Conservation (phyloP, 768 basidiomycete genomes). For the Galerina marginata region DNA sequence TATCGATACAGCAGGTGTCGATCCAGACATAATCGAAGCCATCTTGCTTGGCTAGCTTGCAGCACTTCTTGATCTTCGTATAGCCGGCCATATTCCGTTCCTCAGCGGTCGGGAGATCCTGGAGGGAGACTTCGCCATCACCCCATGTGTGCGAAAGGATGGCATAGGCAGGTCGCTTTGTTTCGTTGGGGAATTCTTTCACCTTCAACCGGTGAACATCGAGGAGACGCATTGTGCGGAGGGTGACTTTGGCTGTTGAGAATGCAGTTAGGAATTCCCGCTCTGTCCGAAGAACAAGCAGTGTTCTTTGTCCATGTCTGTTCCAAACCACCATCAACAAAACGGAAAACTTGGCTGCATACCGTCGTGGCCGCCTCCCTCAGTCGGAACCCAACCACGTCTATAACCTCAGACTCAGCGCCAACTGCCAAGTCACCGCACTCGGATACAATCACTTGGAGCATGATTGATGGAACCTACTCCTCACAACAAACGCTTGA, state of each 20-base stretch:
- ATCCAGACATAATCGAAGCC: constrained; percentile 13
- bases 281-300: too few relatives aligned
- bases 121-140: constrained; percentile 13
- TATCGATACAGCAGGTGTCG: constrained; percentile 21
- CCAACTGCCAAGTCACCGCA: too few relatives aligned
- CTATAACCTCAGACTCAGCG: too few relatives aligned
- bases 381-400: too few relatives aligned
- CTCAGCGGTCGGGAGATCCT: neutral
- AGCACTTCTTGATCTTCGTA: constrained; percentile 13
- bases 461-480: too few relatives aligned
- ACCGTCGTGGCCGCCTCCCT: too few relatives aligned
- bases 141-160: constrained; percentile 23
- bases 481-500: too few relatives aligned
- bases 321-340: too few relatives aligned
- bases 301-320: too few relatives aligned
- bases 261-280: too few relatives aligned
- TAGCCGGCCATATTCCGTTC: constrained; percentile 1
- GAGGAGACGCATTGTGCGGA: neutral
- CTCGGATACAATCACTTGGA: too few relatives aligned
- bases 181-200: neutral
- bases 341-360: too few relatives aligned
- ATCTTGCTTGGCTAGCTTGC: constrained; percentile 4
- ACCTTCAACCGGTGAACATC: neutral
- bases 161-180: constrained; percentile 3
- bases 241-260: neutral